Conservation (phyloP, 306 rosid genomes). For the Rosa lucieae region DNA sequence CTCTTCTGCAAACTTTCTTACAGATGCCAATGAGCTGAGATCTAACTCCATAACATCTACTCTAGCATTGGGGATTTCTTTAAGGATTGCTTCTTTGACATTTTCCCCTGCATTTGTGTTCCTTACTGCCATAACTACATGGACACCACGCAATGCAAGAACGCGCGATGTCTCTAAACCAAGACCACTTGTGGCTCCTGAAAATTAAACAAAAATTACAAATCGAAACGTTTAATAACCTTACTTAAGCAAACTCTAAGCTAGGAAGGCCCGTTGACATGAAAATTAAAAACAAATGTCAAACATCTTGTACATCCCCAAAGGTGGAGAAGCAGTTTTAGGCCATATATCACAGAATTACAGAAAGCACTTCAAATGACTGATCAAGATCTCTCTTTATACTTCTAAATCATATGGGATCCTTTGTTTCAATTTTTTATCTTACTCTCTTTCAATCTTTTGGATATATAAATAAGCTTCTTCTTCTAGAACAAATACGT, state of each 20-base stretch:
- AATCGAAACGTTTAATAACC: background rate
- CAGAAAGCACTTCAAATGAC: background rate
- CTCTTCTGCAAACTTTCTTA: constrained; percentile 62
- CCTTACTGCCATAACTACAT: constrained; percentile 83
- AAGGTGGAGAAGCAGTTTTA: background rate
- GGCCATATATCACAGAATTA: background rate
- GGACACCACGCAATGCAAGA: constrained; percentile 65
- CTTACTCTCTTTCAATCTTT: background rate
- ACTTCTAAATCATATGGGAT: background rate
- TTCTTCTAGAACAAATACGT: background rate
- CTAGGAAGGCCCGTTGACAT: background rate
- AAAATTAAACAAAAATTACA: background rate
- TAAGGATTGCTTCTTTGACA: constrained; percentile 32
- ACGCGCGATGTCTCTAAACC: constrained; percentile 64
- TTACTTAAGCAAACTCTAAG: background rate
- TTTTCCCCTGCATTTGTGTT: constrained; percentile 43
- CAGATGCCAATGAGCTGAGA: constrained; percentile 59
- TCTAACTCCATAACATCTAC: constrained; percentile 69
- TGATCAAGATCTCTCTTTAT: background rate
- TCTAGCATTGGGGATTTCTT: constrained; percentile 51
- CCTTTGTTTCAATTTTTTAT: background rate
- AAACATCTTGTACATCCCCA: background rate
- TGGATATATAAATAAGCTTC: background rate
- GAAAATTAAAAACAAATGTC: background rate
- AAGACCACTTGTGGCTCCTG: constrained; percentile 83